Evolutionary conservation across 164 flowering plant genomes (phyloP).

Genomic region (Nymphaea colorata): DNA sequence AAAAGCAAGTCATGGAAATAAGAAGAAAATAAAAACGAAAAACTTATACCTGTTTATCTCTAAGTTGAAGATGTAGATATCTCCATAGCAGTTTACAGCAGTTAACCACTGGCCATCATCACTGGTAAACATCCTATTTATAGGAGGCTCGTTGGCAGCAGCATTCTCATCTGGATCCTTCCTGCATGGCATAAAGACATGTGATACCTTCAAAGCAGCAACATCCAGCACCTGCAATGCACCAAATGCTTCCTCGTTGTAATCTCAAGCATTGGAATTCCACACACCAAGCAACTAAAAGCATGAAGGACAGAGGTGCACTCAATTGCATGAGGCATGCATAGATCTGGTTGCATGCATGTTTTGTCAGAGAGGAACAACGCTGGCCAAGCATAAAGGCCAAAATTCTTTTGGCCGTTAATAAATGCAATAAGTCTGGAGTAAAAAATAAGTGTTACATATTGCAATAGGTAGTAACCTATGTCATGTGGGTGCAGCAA

Average conservation of each 20-base stretch:
- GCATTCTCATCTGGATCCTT: conserved; percentile 30
- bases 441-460: too few species aligned
- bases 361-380: too few species aligned
- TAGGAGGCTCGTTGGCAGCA: conserved; percentile 77
- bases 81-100: conserved; percentile 86
- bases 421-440: too few species aligned
- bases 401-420: too few species aligned
- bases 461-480: too few species aligned
- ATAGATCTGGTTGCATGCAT: too few species aligned
- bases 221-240: conserved; percentile 56
- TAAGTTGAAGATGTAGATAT: conserved; percentile 72
- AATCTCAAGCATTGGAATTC: background rate
- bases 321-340: too few species aligned
- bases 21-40: background rate
- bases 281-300: too few species aligned
- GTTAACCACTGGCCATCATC: conserved; percentile 91
- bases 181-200: conserved; percentile 58
- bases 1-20: background rate
- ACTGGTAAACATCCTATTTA: conserved; percentile 71
- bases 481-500: too few species aligned
- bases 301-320: too few species aligned
- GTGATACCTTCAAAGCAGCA: conserved; percentile 27
- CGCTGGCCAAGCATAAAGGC: too few species aligned
- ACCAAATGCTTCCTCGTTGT: background rate
- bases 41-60: conserved; percentile 53